These are phyloP conservation scores for Plantago rigida DNA, from an alignment of 305 asterid species.

Conservation along the genomic window DNA sequence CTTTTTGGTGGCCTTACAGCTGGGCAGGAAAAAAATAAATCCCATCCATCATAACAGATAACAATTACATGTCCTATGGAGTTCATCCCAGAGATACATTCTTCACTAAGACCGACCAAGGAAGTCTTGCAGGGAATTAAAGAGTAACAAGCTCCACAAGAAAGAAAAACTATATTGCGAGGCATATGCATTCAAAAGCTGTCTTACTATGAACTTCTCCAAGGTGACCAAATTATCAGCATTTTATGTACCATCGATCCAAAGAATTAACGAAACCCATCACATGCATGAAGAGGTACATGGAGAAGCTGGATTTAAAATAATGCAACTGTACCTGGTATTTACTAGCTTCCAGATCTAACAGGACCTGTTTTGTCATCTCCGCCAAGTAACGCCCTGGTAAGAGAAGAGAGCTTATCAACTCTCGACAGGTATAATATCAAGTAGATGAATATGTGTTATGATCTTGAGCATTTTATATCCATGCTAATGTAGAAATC, in stretches of 20 bases:
- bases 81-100: conserved; percentile 6
- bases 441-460: conserved; percentile 1
- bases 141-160: background rate
- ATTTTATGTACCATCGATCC: background rate
- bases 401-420: conserved; percentile 22
- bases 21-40: background rate
- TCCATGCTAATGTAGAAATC: conserved; percentile 2
- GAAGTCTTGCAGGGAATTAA: background rate
- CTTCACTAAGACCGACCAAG: conserved; percentile 17
- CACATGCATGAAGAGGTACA: conserved; percentile 6
- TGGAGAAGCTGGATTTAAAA: conserved; percentile 12
- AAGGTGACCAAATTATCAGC: background rate
- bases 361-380: conserved; percentile 71
- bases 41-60: background rate
- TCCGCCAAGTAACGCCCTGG: conserved; percentile 88
- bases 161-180: conserved; percentile 8
- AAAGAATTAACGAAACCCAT: conserved; percentile 7
- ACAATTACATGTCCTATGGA: background rate
- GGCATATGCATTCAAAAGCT: conserved; percentile 3
- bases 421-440: background rate
- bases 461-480: conserved; percentile 14
- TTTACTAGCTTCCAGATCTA: conserved; percentile 85
- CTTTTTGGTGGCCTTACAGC: too few species aligned
- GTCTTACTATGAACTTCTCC: conserved; percentile 1
- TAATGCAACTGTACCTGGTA: conserved; percentile 54